Evolutionary conservation across 129 eudicot species (phyloP), one percentile per base, ranked within the genome.

Genomic region (Tagetes erecta): DNA sequence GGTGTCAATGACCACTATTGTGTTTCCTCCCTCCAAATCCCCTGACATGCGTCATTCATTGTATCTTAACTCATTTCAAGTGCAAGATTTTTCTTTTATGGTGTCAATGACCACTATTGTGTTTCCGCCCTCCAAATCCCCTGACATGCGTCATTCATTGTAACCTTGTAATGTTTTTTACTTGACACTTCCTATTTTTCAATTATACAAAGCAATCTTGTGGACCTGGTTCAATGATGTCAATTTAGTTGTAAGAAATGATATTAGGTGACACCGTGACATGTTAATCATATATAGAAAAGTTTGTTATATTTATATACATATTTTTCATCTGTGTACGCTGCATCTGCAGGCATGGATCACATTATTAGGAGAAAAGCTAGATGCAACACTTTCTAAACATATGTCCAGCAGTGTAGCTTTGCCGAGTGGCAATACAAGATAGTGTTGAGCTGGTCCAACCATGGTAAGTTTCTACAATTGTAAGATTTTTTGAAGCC

Each of bases 361-460:
- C 84, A 77, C 97, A 8, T 80, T 88, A 73, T 74, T 90, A 35
- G 97, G 97, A 78, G 91, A 90, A 78, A 90, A 94, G 85, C 78
- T 94, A 75, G 96, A 94, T 85, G 88, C 93, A 46, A 88, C 97
- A 12, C 89, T 94, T 44, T 82, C 97, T 73, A 88, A 88, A 74
- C 71, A 57, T 79, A 51, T 81, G 65, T 49, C 27, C 64, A 66
- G 57, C 38, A 62, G 67, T n/a, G n/a, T 64, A 30, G 76, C 83
- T 37, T 60, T 76, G 81, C 83, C 80, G 49, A 71, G 70, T 69
- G 47, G 51, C 40, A 55, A 20, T 12, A 9, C 76, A 73, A 84
- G 78, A 82, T 73, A 76, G 68, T 14, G 68, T 11, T 55, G 44
- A 40, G 70, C 70, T 81, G 55, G 38, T 33, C n/a, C 46, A 58